A percentile compares a stretch with the other conserved stretches of the same genome.
phyloP scores from a whole-genome alignment of 2,329 filamentous ascomycete genomes.

The Sphaerulina vaccinii region DNA sequence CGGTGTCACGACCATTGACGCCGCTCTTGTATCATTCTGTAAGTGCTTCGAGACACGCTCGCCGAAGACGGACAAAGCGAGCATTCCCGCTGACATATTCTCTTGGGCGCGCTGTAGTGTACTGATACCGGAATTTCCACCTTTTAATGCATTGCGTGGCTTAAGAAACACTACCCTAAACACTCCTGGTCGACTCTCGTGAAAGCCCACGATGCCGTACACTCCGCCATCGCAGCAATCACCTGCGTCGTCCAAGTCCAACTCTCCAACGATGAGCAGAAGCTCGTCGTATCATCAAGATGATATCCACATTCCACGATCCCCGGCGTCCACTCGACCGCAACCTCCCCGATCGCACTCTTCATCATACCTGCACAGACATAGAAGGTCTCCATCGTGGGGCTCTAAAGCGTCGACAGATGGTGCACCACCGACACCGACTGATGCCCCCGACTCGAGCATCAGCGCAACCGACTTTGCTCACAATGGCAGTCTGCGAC shows the following conservation, averaged over 20 bases:
- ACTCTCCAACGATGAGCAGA: constrained; percentile 51
- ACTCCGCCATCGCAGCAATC: constrained; percentile 72
- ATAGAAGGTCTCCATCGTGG: constrained; percentile 58
- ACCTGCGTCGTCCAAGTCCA: constrained; percentile 56
- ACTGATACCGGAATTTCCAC: constrained; percentile 19
- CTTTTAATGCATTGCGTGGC: constrained; percentile 45
- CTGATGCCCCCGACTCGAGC: constrained; percentile 26
- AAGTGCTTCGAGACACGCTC: constrained; percentile 16
- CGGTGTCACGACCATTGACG: constrained; percentile 18
- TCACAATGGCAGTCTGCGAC: constrained; percentile 64
- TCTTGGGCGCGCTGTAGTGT: constrained; percentile 12
- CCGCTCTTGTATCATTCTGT: constrained; percentile 36
- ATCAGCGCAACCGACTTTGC: constrained; percentile 32
- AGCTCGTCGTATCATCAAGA: constrained; percentile 51
- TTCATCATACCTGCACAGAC: constrained; percentile 62
- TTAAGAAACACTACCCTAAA: constrained; percentile 39
- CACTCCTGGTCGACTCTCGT: constrained; percentile 24
- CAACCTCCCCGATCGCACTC: constrained; percentile 56
- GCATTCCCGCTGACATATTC: constrained; percentile 16
- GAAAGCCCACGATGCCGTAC: constrained; percentile 68
- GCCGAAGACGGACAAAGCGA: constrained; percentile 6
- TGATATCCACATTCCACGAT: constrained; percentile 33
- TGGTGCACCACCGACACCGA: constrained; percentile 32
- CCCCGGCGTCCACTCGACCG: constrained; percentile 43
- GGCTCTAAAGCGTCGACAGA: constrained; percentile 21